Percentiles rank a stretch among this genome's conserved stretches.
Conservation (phyloP, 352 stramenopile species). For the Globisporangium uncinulatum region DNA sequence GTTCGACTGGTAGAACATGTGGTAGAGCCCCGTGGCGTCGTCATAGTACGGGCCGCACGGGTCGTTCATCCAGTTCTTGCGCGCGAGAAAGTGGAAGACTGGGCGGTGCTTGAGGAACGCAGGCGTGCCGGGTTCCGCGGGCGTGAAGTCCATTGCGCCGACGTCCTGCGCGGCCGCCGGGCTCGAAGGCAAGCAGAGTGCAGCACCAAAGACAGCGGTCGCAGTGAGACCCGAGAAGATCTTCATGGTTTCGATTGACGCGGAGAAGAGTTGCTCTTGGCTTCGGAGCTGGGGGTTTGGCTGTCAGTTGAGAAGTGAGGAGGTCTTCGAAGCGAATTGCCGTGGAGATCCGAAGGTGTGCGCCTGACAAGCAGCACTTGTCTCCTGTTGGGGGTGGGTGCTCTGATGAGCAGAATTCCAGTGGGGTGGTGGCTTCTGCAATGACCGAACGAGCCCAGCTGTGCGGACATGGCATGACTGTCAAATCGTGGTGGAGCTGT, state of each 20-base stretch:
- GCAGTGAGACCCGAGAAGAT: not conserved
- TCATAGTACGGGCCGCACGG: slow-evolving; percentile 74
- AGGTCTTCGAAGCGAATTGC: too few species aligned
- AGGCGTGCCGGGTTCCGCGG: slow-evolving; percentile 23
- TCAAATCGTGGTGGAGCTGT: too few species aligned
- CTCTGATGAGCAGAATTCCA: too few species aligned
- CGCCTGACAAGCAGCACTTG: too few species aligned
- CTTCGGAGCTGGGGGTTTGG: not conserved
- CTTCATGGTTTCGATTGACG: not conserved
- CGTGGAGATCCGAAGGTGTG: too few species aligned
- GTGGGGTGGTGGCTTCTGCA: too few species aligned
- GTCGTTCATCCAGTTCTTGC: slow-evolving; percentile 84
- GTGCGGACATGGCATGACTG: too few species aligned
- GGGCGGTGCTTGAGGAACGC: slow-evolving; percentile 54
- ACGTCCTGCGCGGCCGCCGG: slow-evolving; percentile 8
- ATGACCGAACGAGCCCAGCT: too few species aligned
- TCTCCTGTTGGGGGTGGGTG: too few species aligned
- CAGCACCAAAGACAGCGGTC: slow-evolving; percentile 2
- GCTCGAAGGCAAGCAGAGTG: not conserved
- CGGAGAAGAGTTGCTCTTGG: not conserved
- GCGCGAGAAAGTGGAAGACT: slow-evolving; percentile 52
- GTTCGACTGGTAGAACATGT: slow-evolving; percentile 82
- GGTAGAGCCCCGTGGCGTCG: slow-evolving; percentile 46
- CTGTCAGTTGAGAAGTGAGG: not conserved
- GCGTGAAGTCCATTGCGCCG: slow-evolving; percentile 16